These are phyloP conservation scores for Sporisorium exsertum DNA, from an alignment of 1,284 basidiomycete genomes.

Conservation along the genomic window DNA sequence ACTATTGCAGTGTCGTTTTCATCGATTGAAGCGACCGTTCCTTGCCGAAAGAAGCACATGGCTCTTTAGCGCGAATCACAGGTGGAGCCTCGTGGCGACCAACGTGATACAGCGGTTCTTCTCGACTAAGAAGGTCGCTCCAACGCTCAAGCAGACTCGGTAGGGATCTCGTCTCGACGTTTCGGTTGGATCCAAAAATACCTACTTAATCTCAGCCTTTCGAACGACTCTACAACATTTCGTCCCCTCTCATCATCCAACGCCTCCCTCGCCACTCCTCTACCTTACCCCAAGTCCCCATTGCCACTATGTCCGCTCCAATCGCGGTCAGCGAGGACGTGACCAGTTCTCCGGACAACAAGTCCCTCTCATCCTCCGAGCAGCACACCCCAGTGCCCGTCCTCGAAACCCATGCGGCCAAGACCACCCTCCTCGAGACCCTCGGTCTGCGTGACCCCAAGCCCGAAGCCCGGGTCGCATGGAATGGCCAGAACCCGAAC, in stretches of 20 bases:
- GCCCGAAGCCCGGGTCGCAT: conserved; percentile 32
- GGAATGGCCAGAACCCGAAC: conserved; percentile 31
- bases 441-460: conserved; percentile 43
- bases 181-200: no score
- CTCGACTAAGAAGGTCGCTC: background rate
- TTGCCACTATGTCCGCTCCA: conserved; percentile 15
- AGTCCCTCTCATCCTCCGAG: conserved; percentile 21
- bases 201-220: conserved; percentile 3
- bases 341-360: conserved; percentile 22
- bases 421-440: conserved; percentile 26
- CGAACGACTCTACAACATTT: background rate
- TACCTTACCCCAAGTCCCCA: background rate
- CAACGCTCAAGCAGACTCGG: no score
- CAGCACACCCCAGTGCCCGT: background rate
- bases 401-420: conserved; percentile 1
- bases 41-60: conserved; percentile 18
- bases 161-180: no score
- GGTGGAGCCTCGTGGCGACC: conserved; percentile 1
- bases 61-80: conserved; percentile 5
- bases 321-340: conserved; percentile 10
- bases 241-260: background rate
- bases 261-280: no score
- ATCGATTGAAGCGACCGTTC: background rate
- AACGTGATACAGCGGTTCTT: background rate
- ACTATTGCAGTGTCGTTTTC: background rate